phyloP scores from a whole-genome alignment of 345 rosid species.

The Acer campestre region DNA sequence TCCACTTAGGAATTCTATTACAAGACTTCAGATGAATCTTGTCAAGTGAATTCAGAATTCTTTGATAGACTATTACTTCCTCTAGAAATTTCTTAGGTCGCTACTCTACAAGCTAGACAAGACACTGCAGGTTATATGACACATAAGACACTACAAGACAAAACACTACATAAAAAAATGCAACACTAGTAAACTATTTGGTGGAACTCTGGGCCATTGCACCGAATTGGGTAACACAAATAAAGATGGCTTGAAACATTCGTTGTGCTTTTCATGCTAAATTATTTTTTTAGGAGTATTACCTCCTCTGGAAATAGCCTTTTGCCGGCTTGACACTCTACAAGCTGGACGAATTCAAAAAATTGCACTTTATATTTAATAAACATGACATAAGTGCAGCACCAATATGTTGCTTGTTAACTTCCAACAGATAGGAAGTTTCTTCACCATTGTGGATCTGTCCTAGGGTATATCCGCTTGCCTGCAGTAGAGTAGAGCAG shows the following conservation, averaged over 20 bases:
- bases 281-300: neutral
- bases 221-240: no score
- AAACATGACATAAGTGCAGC: neutral
- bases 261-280: neutral
- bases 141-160: neutral
- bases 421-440: neutral
- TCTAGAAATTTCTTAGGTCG: neutral
- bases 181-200: no score
- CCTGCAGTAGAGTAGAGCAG: neutral
- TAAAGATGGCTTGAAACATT: no score
- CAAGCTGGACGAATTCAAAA: neutral
- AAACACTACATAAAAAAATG: neutral
- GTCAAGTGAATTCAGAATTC: neutral
- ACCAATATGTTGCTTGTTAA: neutral
- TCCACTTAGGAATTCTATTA: neutral
- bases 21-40: neutral
- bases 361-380: no score
- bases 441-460: neutral
- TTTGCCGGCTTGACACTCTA: neutral
- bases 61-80: neutral
- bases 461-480: neutral
- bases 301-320: neutral
- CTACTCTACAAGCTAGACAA: neutral
- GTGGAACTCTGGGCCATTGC: no score
- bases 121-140: neutral